A percentile compares a stretch with the other conserved stretches of the same genome.
Evolutionary conservation across 805 yeast genomes (phyloP).

Genomic region (Lachancea nothofagi): DNA sequence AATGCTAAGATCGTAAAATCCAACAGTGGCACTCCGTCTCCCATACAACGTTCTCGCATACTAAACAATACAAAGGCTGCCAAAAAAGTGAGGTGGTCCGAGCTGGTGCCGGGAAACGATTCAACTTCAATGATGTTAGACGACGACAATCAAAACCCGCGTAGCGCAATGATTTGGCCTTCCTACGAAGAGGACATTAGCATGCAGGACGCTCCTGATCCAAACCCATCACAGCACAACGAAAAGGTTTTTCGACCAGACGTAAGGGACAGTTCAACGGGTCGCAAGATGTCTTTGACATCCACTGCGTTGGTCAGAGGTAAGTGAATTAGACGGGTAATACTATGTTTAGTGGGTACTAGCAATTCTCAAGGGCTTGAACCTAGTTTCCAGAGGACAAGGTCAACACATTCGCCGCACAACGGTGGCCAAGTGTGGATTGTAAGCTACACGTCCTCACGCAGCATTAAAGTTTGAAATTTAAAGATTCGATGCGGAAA

Average conservation of each 20-base stretch:
- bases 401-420: too few species aligned
- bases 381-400: too few species aligned
- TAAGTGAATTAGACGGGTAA: not conserved
- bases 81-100: conserved; percentile 46
- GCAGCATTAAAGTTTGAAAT: too few species aligned
- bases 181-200: conserved; percentile 9
- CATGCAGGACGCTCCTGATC: conserved; percentile 8
- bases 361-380: too few species aligned
- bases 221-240: not conserved
- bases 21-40: conserved; percentile 10
- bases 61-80: conserved; percentile 16
- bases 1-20: conserved; percentile 14
- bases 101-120: conserved; percentile 7
- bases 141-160: conserved; percentile 5
- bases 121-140: conserved; percentile 9
- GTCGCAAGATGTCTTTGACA: conserved; percentile 12
- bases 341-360: too few species aligned
- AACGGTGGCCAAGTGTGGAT: too few species aligned
- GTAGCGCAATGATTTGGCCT: conserved; percentile 1
- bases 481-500: too few species aligned
- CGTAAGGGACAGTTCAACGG: not conserved
- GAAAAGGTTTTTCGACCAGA: not conserved
- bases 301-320: conserved; percentile 9
- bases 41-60: conserved; percentile 5
- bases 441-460: too few species aligned